Evolutionary conservation across 2,329 filamentous ascomycete species (phyloP), one percentile per base, ranked within the genome.

Genomic region (Pseudogymnoascus sp.): DNA sequence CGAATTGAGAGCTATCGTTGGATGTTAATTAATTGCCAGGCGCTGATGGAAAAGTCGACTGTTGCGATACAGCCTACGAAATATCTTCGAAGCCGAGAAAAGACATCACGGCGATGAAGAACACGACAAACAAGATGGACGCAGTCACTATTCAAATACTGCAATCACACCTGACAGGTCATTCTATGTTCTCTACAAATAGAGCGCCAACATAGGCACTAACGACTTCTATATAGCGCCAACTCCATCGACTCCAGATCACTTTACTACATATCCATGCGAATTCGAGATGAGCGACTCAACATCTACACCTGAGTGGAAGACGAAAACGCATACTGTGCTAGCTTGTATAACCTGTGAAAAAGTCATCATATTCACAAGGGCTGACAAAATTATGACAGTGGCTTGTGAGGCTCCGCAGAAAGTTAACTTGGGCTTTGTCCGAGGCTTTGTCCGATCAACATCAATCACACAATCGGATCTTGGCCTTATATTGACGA

Each of bases 101-200:
- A 62, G 38, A 2, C 36, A 3, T 56, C 40, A 62, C 21, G 16
- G 60, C 18, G 21, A 62, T 9, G 40, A 59, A 59, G 12, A 49
- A 62, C 40, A 49, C 60, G 60, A 62, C 25, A 31, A 62, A 62
- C 38, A 62, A 25, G 34, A 28, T 62, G 18, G 56, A 60, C 56
- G n/a, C 5, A 12, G 36, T 59, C 53, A 59, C 53, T 59, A 59
- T 36, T 3, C 8, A 61, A 46, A 61, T 61, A 61, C 36, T 42
- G 37, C 21, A 23, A 43, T 61, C 37, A 61, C 59, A 61, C 11
- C 34, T 61, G 3, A 28, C 12, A 43, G n/a, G 16, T 61, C 36
- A 61, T 61, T 43, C 60, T 53, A 43, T 16, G 2, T 28, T 61
- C 59, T 61, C 59, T 61, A 37, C 59, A 12, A 49, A 61, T 61